Evolutionary conservation across 805 yeast genomes (phyloP), one percentile per base, ranked within the genome.

Genomic region (Scheffersomyces amazonensis): DNA sequence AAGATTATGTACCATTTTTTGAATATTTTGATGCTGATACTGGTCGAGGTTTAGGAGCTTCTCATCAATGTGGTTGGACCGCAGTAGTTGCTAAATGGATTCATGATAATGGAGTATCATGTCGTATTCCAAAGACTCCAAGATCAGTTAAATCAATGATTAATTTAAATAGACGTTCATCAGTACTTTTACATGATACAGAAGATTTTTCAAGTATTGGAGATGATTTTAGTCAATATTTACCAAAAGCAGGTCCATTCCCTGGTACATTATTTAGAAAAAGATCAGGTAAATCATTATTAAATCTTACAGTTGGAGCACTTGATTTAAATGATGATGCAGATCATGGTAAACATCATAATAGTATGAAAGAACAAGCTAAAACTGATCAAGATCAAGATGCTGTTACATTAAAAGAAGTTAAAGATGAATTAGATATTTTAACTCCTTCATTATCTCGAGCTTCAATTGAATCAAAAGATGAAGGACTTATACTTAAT

Each of bases 61-160:
- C 89, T 36, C 96, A 90, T 67, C 97, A 89, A 66, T 83, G 89
- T 71, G 97, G 97, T 10, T 89, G 97, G 97, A 89, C 96, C 1
- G 90, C 95, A 0, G 72, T 90, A 32, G 93, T 88, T 36, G 95
- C 96, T 31, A 85, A 91, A 63, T 79, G 89, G 78, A 87, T 90
- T 54, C 93, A 86, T 56, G 91, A 90, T 63, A 85, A 86, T 31
- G 96, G 96, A 42, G 74, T 80, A 32, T 75, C 87, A 0, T 79
- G 82, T 55, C 63, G 81, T 44, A 54, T 73, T 16, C 78, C 81
- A n/a, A 55, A 62, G 49, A 59, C 72, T 12, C 72, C 71, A 19
- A 27, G 15, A 27, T 27, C 30, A 13, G 40, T 51, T 10, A 44
- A 52, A 7, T 56, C 69, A 23, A 68, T 58, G 17, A 9, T 31